Percentiles rank a stretch among this genome's conserved stretches.
Evolutionary conservation across 2,329 filamentous ascomycete species (phyloP).

Genomic region (Ophiostoma tasmaniense): DNA sequence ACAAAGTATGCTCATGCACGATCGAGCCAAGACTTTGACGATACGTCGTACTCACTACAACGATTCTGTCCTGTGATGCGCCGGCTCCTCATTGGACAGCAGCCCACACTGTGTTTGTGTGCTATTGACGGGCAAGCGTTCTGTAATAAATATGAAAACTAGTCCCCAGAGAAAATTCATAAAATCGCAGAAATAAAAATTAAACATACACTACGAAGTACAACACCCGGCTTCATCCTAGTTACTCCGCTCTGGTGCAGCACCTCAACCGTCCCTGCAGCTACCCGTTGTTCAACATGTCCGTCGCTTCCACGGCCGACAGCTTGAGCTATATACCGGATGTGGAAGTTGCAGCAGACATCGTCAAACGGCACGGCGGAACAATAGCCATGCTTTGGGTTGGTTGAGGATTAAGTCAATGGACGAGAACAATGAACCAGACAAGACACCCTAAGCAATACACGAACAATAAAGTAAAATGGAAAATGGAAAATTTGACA

Average conservation of each 20-base stretch:
- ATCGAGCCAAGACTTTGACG: conserved; percentile 8
- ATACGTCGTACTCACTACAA: background rate
- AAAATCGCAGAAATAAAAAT: background rate
- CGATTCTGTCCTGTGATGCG: background rate
- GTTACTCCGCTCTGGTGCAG: conserved; percentile 2
- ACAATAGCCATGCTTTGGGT: no score
- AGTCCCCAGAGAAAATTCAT: background rate
- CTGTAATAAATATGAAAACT: background rate
- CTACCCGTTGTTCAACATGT: conserved; percentile 6
- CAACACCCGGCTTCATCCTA: conserved; percentile 3
- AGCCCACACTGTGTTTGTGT: background rate
- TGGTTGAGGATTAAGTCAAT: no score
- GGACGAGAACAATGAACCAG: background rate
- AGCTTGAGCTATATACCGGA: conserved; percentile 4
- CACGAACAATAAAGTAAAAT: background rate
- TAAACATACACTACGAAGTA: no score
- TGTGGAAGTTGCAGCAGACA: background rate
- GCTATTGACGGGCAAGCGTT: background rate
- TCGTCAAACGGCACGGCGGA: no score
- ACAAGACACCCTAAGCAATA: background rate
- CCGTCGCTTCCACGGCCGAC: background rate
- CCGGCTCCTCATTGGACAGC: background rate
- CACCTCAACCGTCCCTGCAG: background rate
- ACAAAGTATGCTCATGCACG: background rate
- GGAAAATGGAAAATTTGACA: background rate